Evolutionary conservation across 2,329 filamentous ascomycete species (phyloP).

Genomic region (Phyllosticta capitalensis): DNA sequence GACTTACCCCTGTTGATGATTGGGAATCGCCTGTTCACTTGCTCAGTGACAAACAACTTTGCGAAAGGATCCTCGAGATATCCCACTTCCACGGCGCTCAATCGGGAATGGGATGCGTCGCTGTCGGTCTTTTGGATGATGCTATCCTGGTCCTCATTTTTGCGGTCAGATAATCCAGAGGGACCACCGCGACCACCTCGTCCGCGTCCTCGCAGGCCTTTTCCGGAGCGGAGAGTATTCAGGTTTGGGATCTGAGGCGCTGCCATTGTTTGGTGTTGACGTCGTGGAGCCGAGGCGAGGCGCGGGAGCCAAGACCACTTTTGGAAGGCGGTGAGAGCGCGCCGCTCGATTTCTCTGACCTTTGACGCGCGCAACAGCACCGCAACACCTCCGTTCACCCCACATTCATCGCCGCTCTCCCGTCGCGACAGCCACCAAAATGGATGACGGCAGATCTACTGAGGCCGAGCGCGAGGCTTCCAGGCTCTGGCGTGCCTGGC

Average conservation of each 20-base stretch:
- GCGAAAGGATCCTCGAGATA: conserved; percentile 81
- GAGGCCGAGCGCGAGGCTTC: conserved; percentile 26
- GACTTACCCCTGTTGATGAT: conserved; percentile 82
- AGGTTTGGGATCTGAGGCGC: conserved; percentile 72
- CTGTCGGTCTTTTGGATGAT: conserved; percentile 83
- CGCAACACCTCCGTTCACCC: background rate
- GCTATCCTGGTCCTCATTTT: conserved; percentile 48
- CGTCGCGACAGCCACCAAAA: conserved; percentile 11
- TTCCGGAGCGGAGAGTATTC: conserved; percentile 45
- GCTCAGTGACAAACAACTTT: conserved; percentile 52
- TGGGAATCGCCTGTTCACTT: conserved; percentile 59
- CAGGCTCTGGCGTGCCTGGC: conserved; percentile 87
- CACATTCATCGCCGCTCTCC: background rate
- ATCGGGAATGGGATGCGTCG: conserved; percentile 78
- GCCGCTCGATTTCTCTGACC: conserved; percentile 8
- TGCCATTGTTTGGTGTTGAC: conserved; percentile 45
- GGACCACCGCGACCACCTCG: conserved; percentile 23
- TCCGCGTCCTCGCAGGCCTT: conserved; percentile 39
- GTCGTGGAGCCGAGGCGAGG: background rate
- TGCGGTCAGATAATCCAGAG: background rate
- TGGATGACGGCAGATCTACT: conserved; percentile 14
- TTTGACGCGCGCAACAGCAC: conserved; percentile 2
- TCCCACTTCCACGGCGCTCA: conserved; percentile 78
- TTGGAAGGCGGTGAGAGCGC: conserved; percentile 21
- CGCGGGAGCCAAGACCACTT: conserved; percentile 9